These are phyloP conservation scores for Psilocybe mexicana DNA, from an alignment of 1,284 basidiomycete species.

Conservation along the genomic window DNA sequence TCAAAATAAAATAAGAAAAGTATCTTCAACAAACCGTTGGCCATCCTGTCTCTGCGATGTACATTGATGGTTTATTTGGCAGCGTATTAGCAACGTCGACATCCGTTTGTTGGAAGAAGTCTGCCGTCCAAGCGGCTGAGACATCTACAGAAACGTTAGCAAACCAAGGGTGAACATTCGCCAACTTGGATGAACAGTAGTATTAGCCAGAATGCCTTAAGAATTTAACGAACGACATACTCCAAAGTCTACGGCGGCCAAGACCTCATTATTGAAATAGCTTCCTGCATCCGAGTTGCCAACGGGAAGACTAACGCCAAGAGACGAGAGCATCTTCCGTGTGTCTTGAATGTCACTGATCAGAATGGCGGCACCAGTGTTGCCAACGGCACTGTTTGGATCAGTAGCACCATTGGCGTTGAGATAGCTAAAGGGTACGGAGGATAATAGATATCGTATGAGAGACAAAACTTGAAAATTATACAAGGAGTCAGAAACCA, in stretches of 20 bases:
- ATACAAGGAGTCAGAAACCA: slow-evolving; percentile 12
- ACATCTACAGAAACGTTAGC: slow-evolving; percentile 68
- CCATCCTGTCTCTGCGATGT: slow-evolving; percentile 94
- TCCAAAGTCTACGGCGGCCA: slow-evolving; percentile 75
- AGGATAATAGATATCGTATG: neutral
- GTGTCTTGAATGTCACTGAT: slow-evolving; percentile 70
- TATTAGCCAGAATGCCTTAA: neutral
- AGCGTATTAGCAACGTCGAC: slow-evolving; percentile 47
- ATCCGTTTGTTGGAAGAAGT: slow-evolving; percentile 52
- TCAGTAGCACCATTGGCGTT: slow-evolving; percentile 41
- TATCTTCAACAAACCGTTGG: slow-evolving; percentile 57
- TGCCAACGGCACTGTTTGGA: slow-evolving; percentile 56
- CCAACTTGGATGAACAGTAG: slow-evolving; percentile 41
- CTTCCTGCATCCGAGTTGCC: slow-evolving; percentile 92
- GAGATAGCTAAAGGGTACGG: slow-evolving; percentile 50
- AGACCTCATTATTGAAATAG: slow-evolving; percentile 77
- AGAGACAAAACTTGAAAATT: neutral
- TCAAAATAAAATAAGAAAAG: neutral
- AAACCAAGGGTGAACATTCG: slow-evolving; percentile 90
- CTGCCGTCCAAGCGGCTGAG: slow-evolving; percentile 59
- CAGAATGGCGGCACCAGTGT: slow-evolving; percentile 53
- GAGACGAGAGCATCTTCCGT: slow-evolving; percentile 50
- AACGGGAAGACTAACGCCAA: slow-evolving; percentile 67
- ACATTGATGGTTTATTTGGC: slow-evolving; percentile 72
- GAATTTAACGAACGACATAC: slow-evolving; percentile 35